phyloP scores from a whole-genome alignment of 2,329 filamentous ascomycete species.

The Verticillium dahliae region DNA sequence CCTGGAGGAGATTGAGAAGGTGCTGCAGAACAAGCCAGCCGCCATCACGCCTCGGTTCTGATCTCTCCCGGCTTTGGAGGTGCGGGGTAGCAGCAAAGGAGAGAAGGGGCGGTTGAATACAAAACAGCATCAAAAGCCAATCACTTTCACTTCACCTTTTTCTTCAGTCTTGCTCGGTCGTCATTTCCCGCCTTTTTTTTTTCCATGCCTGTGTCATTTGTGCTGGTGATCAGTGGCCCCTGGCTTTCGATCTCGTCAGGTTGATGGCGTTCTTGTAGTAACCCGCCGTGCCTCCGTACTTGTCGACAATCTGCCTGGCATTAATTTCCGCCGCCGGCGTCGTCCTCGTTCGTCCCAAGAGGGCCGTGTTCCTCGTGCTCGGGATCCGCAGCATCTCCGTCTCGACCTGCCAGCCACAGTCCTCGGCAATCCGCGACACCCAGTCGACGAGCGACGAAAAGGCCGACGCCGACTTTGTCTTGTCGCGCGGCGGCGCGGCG shows the following conservation, averaged over 20 bases:
- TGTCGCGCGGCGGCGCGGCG: slow-evolving; percentile 49
- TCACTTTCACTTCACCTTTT: neutral
- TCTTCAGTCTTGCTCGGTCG: neutral
- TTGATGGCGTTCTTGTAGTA: slow-evolving; percentile 55
- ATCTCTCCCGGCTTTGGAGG: neutral
- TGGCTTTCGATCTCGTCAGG: slow-evolving; percentile 45
- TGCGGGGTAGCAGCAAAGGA: neutral
- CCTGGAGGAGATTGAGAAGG: slow-evolving; percentile 51
- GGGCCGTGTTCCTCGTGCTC: slow-evolving; percentile 78
- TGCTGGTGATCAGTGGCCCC: slow-evolving; percentile 26
- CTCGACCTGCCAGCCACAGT: slow-evolving; percentile 71
- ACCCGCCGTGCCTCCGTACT: slow-evolving; percentile 49
- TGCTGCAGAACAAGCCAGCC: slow-evolving; percentile 52
- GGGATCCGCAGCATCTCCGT: slow-evolving; percentile 86
- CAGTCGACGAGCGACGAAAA: slow-evolving; percentile 82
- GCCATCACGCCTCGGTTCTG: slow-evolving; percentile 27
- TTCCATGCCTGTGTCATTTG: neutral
- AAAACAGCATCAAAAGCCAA: neutral
- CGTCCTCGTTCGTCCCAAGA: slow-evolving; percentile 58
- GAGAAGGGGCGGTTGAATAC: neutral
- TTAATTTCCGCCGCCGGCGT: slow-evolving; percentile 24
- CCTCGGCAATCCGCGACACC: slow-evolving; percentile 60
- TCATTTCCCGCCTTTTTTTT: neutral
- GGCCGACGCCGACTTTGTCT: slow-evolving; percentile 53
- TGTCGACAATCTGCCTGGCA: slow-evolving; percentile 35